Evolutionary conservation across 108 stramenopile species (phyloP), one percentile per base, ranked within the genome.

Genomic region (Cyclotella atomus): DNA sequence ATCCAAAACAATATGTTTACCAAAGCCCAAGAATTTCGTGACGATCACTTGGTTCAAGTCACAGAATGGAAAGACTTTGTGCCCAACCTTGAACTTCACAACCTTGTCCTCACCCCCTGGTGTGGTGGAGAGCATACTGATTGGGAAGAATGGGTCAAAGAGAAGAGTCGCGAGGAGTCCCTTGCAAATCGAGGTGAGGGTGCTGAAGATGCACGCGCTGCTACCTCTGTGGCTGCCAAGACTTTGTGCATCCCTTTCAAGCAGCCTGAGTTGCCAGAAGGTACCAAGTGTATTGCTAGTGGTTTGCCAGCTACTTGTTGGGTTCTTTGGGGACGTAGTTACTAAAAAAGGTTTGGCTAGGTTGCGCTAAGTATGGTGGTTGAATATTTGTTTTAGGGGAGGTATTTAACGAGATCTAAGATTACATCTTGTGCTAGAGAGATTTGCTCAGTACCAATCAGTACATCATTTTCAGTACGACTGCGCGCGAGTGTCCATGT

Each of bases 71-170:
- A 92, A 60, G 97, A 99, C 79, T 99, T 99, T 80, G 97, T 98
- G 8, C 97, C 98, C 25, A 98, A 94, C 21, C 85, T 99, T 21
- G 96, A 98, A 85, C 70, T 81, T 67, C 87, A 96, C 80, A 95
- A 96, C 70, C 87, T 99, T 27, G 96, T 99, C 29, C 84, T 99
- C 55, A 97, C 99, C 30, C 99, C 99, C 3, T 99, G 97, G 98
- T 96, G 91, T 71, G 92, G 89, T 10, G 89, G 89, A 12, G 85
- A 92, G 59, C 88, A 97, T 66, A 77, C 88, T 34, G 95, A 97
- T 36, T 97, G 95, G 94, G 99, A 99, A 84, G 99, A 99, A 62
- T 91, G 91, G 90, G 98, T 99, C 46, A 99, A 99, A 95, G 89
- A 96, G 1, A 94, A 90, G 76, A 95, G 95, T 70, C 85, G 92